Conservation (phyloP, 1,284 basidiomycete genomes). For the Tilletia horrida region DNA sequence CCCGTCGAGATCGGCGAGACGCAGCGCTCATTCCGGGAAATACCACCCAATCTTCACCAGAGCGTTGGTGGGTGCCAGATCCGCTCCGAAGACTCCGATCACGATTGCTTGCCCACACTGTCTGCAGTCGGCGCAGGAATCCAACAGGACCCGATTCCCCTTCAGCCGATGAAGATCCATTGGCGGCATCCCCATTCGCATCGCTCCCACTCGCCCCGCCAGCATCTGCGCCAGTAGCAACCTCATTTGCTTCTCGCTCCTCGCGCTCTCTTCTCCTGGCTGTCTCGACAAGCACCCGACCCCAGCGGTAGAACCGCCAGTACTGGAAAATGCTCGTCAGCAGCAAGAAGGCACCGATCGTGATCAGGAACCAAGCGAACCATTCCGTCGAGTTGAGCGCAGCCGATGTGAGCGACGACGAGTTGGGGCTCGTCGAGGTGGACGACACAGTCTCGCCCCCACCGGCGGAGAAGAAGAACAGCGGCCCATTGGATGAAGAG, state of each 20-base stretch:
- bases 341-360: conserved; percentile 78
- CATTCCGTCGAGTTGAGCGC: conserved; percentile 64
- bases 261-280: conserved; percentile 25
- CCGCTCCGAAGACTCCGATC: conserved; percentile 6
- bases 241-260: conserved; percentile 27
- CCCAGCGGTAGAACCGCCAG: conserved; percentile 58
- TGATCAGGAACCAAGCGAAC: conserved; percentile 87
- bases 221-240: conserved; percentile 11
- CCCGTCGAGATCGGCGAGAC: conserved; percentile 13
- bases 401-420: conserved; percentile 35
- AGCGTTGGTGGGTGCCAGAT: conserved; percentile 13
- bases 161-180: background rate
- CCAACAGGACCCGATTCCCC: conserved; percentile 21
- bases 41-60: conserved; percentile 46
- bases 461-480: conserved; percentile 32
- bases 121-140: conserved; percentile 30
- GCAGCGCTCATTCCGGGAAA: conserved; percentile 38
- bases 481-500: background rate
- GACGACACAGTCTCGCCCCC: conserved; percentile 53
- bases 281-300: conserved; percentile 41
- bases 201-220: background rate
- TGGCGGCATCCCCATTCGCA: background rate
- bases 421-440: conserved; percentile 42
- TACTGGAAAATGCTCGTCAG: conserved; percentile 70
- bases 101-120: conserved; percentile 23